Percentiles rank a stretch among this genome's conserved stretches.
These are phyloP conservation scores for Entamoeba moshkovskii DNA, from an alignment of 208 protist species.

Conservation along the genomic window DNA sequence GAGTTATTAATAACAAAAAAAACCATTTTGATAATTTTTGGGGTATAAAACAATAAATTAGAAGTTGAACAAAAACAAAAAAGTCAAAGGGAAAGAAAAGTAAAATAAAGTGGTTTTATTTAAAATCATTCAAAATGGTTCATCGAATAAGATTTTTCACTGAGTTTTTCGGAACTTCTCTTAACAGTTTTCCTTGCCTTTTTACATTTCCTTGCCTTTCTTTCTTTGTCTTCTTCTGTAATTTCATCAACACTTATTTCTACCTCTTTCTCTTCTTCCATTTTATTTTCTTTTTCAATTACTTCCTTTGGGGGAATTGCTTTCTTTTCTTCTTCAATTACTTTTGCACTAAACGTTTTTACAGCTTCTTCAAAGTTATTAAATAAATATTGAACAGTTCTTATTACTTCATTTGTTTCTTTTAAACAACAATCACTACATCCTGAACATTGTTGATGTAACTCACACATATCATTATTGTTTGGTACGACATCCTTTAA, in stretches of 20 bases:
- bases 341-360: not conserved
- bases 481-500: not conserved
- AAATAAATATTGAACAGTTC: not conserved
- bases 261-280: not conserved
- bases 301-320: not conserved
- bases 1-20: too few relatives aligned
- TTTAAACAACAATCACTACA: not conserved
- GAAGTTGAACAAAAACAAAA: too few relatives aligned
- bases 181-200: not conserved
- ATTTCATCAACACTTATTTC: not conserved
- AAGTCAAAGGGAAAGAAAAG: too few relatives aligned
- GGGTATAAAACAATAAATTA: too few relatives aligned
- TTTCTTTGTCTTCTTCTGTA: not conserved
- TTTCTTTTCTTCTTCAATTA: not conserved
- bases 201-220: not conserved
- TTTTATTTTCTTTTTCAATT: not conserved
- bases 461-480: not conserved
- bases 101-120: too few relatives aligned
- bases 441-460: not conserved
- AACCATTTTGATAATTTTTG: too few relatives aligned
- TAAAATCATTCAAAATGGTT: not conserved
- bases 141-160: not conserved
- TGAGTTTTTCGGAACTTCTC: not conserved
- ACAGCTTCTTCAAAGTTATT: not conserved
- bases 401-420: not conserved